Conservation (phyloP, 305 asterid species). For the Euphrasia arctica region DNA sequence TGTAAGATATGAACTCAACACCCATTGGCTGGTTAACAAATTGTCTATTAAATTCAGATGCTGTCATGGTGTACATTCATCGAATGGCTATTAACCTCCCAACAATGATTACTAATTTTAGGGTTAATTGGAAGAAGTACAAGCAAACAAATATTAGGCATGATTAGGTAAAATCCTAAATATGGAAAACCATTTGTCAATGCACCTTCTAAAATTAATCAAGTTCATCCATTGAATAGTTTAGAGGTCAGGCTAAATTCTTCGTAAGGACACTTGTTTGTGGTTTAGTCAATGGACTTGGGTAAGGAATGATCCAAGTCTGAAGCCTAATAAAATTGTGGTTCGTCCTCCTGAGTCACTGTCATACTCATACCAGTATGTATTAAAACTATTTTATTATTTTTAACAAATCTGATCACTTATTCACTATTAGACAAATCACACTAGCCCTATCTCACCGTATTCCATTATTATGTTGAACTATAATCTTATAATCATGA, state of each 20-base stretch:
- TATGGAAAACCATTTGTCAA: not conserved
- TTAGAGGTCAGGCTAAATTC: too few relatives aligned
- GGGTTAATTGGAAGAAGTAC: not conserved
- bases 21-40: not conserved
- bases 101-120: not conserved
- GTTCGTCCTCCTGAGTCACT: not conserved
- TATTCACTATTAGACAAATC: too few relatives aligned
- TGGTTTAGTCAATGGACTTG: not conserved
- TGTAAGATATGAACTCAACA: slow-evolving; percentile 6
- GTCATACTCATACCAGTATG: not conserved
- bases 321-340: not conserved
- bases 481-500: not conserved
- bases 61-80: not conserved
- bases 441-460: not conserved
- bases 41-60: slow-evolving; percentile 11
- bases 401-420: too few relatives aligned
- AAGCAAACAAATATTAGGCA: not conserved
- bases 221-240: not conserved
- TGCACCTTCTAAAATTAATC: not conserved
- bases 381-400: too few relatives aligned
- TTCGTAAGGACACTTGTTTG: too few relatives aligned
- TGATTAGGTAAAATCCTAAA: not conserved
- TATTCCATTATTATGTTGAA: not conserved
- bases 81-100: not conserved
- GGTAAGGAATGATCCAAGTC: not conserved